Evolutionary conservation across 1,284 basidiomycete species (phyloP).

Genomic region (Tilletia setariae): DNA sequence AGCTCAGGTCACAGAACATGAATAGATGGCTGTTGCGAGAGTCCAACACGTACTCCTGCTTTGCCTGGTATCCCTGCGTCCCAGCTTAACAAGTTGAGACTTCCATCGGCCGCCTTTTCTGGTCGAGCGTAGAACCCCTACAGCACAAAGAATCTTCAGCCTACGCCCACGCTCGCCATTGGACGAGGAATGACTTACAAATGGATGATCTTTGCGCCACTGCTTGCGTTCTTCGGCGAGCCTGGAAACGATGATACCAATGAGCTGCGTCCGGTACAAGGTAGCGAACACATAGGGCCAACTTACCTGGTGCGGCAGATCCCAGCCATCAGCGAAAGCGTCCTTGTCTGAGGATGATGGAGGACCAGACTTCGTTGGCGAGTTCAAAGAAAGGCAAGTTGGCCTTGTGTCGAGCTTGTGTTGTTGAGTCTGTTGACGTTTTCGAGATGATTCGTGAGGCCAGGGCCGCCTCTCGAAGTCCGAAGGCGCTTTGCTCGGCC

Average conservation of each 20-base stretch:
- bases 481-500: too few species aligned
- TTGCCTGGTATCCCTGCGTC: constrained; percentile 70
- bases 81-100: constrained; percentile 95
- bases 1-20: too few species aligned
- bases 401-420: too few species aligned
- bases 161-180: too few species aligned
- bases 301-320: constrained; percentile 17
- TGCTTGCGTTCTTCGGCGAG: constrained; percentile 96
- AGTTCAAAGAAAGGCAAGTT: too few species aligned
- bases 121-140: constrained; percentile 97
- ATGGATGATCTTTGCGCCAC: constrained; percentile 98
- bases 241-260: constrained; percentile 57
- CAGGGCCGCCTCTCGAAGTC: too few species aligned
- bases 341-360: too few species aligned
- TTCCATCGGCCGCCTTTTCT: constrained; percentile 79
- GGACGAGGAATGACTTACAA: constrained; percentile 65
- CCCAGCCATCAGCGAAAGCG: constrained; percentile 6
- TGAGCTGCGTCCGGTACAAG: background rate
- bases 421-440: too few species aligned
- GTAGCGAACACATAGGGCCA: background rate
- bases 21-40: too few species aligned
- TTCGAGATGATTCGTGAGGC: too few species aligned
- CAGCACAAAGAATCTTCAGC: background rate
- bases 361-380: too few species aligned
- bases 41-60: constrained; percentile 45